Percentiles rank a stretch among this genome's conserved stretches.
Conservation (phyloP, 2,329 filamentous ascomycete genomes). For the Xylaria multiplex region DNA sequence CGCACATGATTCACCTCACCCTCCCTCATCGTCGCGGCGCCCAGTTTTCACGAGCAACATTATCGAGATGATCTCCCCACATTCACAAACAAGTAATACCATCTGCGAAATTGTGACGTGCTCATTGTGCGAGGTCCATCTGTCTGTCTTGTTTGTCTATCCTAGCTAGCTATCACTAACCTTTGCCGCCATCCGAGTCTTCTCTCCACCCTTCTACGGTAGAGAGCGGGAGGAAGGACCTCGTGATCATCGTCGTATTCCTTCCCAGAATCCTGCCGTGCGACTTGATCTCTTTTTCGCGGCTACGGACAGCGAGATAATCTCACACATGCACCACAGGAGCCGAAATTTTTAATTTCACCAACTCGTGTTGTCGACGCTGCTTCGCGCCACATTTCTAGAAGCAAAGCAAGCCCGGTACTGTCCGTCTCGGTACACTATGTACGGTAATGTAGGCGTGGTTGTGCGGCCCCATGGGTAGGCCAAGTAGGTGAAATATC, state of each 20-base stretch:
- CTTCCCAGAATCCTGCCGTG: conserved; percentile 19
- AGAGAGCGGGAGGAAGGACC: neutral
- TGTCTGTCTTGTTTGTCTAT: neutral
- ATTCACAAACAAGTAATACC: neutral
- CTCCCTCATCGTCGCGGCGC: conserved; percentile 2
- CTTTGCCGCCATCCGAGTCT: neutral
- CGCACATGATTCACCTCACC: neutral
- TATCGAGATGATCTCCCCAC: conserved; percentile 19
- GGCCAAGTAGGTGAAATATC: neutral
- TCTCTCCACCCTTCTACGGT: conserved; percentile 5
- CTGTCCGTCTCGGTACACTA: neutral
- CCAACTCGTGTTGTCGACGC: conserved; percentile 25
- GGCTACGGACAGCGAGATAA: conserved; percentile 37
- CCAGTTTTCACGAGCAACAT: conserved; percentile 19
- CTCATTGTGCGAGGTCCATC: conserved; percentile 1
- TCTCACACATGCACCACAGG: conserved; percentile 22
- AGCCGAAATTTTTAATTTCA: conserved; percentile 25
- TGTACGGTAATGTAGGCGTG: neutral
- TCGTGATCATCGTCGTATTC: conserved; percentile 24
- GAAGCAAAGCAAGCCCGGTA: conserved; percentile 1
- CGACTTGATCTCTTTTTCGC: conserved; percentile 36
- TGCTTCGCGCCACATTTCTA: conserved; percentile 16
- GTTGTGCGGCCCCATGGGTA: neutral
- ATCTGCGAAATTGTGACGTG: conserved; percentile 10
- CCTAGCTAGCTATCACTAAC: neutral